Base-by-base conservation (phyloP, 805 yeast genomes). In the Lachancea kluyveri region DNA sequence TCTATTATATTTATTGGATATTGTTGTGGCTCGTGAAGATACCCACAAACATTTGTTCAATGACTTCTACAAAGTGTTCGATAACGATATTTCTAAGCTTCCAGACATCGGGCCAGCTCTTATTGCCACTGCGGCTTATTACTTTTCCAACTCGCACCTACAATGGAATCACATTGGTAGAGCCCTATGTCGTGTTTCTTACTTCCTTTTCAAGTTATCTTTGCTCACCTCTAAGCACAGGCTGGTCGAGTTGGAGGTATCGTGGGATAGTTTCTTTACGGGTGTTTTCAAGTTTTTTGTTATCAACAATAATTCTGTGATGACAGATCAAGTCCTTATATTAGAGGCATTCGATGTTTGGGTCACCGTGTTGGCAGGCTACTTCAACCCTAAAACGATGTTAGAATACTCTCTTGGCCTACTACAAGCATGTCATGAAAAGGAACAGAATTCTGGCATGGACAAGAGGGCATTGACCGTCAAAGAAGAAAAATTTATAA, bases 141-240 rank as follows among this genome's bases (percentile, higher is more conserved):
- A 69, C 28, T 74, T 77, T 42, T 47, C 60, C 8, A 63, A 65
- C 21, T 77, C 76, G 10, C 65, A 63, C 24, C 54, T 64, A 3
- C 72, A 66, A 28, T 79, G 87, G 86, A 74, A 64, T 50, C 65
- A 74, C 21, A 63, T 72, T 27, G 77, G 83, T 4, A 65, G 85
- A 48, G 72, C 83, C 0, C 57, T 77, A 24, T 78, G 85, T 44
- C 68, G 87, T 30, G 65, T 74, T 7, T 65, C 74, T 12, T 65
- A 74, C 4, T 58, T 75, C 28, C 46, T 80, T 24, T 49, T 79
- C 31, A 68, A 67, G 37, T 35, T 70, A 5, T 55, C 73, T 2
- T 49, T 57, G 3, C 26, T 57, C 17, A 27, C 60, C 6, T 45
- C 53, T 3, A 37, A 42, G 19, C 31, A 33, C 5, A 33, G 36